A percentile compares a stretch with the other conserved stretches of the same genome.
Conservation (phyloP, 2,329 filamentous ascomycete genomes). For the Rutstroemia sp. region DNA sequence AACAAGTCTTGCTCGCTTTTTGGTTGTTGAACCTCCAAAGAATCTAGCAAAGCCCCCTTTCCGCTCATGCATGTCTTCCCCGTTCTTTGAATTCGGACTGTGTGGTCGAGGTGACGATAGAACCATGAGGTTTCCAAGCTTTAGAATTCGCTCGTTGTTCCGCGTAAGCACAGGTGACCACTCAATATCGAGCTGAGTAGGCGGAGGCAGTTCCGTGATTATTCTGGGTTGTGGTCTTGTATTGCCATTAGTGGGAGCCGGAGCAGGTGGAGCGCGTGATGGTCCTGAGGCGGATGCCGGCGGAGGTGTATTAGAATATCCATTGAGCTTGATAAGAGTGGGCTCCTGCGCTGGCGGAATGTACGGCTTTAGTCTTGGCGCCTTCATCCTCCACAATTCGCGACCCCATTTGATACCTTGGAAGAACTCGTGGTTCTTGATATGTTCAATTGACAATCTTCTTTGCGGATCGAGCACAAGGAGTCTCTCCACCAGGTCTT, state of each 20-base stretch:
- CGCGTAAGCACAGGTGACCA: constrained; percentile 94
- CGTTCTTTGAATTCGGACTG: constrained; percentile 63
- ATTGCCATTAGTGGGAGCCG: constrained; percentile 33
- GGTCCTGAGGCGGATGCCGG: constrained; percentile 15
- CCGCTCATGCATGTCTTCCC: constrained; percentile 74
- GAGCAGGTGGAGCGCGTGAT: constrained; percentile 28
- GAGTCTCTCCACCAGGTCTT: constrained; percentile 83
- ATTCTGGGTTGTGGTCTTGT: constrained; percentile 63
- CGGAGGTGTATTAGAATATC: constrained; percentile 29
- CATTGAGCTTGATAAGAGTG: constrained; percentile 64
- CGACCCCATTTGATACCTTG: constrained; percentile 80
- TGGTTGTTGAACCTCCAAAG: constrained; percentile 83
- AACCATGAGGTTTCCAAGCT: constrained; percentile 85
- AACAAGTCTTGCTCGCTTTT: constrained; percentile 87
- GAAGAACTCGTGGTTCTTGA: constrained; percentile 95
- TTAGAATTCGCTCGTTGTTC: constrained; percentile 88
- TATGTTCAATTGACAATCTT: constrained; percentile 86
- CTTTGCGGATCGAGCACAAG: constrained; percentile 81
- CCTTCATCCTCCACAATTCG: constrained; percentile 80
- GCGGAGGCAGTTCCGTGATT: constrained; percentile 93
- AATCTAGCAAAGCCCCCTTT: constrained; percentile 93
- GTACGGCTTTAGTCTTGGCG: constrained; percentile 79
- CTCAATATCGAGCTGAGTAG: constrained; percentile 93
- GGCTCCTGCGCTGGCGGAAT: constrained; percentile 69
- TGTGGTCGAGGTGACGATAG: constrained; percentile 70